These are phyloP conservation scores for Fagopyrum tataricum DNA, from an alignment of 148 eudicot species.

Conservation along the genomic window DNA sequence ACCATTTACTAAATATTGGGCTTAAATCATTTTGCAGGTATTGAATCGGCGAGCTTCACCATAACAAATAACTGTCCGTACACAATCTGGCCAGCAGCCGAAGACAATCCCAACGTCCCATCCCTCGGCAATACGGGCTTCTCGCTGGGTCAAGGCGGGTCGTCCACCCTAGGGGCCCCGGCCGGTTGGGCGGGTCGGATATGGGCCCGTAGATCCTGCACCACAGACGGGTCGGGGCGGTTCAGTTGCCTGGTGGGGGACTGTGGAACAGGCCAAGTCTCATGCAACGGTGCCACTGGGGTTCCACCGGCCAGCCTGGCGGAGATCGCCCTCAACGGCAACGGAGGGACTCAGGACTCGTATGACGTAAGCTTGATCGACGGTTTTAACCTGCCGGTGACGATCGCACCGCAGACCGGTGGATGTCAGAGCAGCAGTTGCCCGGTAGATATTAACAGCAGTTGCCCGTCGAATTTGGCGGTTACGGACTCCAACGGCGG, in stretches of 20 bases:
- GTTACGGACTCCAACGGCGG: not conserved
- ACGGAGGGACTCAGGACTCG: constrained; percentile 28
- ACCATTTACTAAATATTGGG: too few relatives aligned
- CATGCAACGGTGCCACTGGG: not conserved
- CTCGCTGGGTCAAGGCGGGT: constrained; percentile 17
- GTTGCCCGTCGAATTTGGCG: constrained; percentile 61
- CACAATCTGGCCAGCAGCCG: constrained; percentile 47
- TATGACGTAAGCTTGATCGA: constrained; percentile 30
- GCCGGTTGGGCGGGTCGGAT: constrained; percentile 44
- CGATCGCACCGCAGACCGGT: constrained; percentile 53
- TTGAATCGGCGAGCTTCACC: constrained; percentile 15
- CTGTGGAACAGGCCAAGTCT: not conserved
- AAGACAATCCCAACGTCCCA: constrained; percentile 23
- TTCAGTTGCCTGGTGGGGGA: constrained; percentile 4
- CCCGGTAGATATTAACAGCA: not conserved
- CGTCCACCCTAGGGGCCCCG: constrained; percentile 19
- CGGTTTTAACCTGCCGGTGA: constrained; percentile 79
- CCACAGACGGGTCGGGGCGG: not conserved
- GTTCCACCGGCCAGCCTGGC: constrained; percentile 4
- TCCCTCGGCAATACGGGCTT: constrained; percentile 29
- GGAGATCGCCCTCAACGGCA: constrained; percentile 9
- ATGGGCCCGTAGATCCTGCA: not conserved
- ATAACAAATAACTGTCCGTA: constrained; percentile 37
- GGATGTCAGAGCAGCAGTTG: not conserved
- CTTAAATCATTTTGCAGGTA: not conserved